Conservation (phyloP, 2,329 filamentous ascomycete species). For the Sarocladiaceae sp. region DNA sequence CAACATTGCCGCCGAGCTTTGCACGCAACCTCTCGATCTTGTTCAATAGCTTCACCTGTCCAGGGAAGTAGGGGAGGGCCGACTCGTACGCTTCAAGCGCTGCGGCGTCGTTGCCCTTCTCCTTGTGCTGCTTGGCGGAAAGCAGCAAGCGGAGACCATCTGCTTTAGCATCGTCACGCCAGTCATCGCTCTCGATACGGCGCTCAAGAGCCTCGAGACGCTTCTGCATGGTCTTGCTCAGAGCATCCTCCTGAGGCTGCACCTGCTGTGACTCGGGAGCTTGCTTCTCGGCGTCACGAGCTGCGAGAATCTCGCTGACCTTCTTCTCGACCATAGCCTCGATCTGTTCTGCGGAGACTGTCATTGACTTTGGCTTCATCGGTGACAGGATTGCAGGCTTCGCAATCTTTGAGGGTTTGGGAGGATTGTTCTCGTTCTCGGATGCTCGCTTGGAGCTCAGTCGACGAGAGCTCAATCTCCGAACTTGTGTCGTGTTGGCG, state of each 20-base stretch:
- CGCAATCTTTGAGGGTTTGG: conserved; percentile 32
- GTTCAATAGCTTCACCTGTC: conserved; percentile 67
- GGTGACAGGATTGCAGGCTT: conserved; percentile 22
- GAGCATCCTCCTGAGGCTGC: conserved; percentile 32
- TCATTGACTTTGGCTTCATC: conserved; percentile 25
- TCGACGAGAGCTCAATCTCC: conserved; percentile 18
- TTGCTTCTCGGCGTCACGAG: conserved; percentile 48
- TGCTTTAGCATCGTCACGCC: conserved; percentile 62
- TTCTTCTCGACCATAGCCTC: conserved; percentile 91
- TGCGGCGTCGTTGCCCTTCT: conserved; percentile 68
- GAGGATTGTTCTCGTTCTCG: conserved; percentile 30
- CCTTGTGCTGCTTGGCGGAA: conserved; percentile 88
- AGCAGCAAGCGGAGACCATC: conserved; percentile 80
- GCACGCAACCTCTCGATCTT: conserved; percentile 60
- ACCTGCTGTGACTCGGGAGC: conserved; percentile 24
- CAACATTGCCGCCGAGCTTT: conserved; percentile 34
- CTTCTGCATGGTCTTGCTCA: conserved; percentile 72
- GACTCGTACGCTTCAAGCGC: conserved; percentile 82
- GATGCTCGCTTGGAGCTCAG: conserved; percentile 34
- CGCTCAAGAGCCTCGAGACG: conserved; percentile 80
- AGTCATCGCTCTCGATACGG: conserved; percentile 63
- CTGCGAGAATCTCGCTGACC: conserved; percentile 80
- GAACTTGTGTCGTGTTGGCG: conserved; percentile 27
- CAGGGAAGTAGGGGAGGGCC: conserved; percentile 78
- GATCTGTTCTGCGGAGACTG: conserved; percentile 66